phyloP scores from a whole-genome alignment of 208 protist genomes.

The Polymyxa betae region DNA sequence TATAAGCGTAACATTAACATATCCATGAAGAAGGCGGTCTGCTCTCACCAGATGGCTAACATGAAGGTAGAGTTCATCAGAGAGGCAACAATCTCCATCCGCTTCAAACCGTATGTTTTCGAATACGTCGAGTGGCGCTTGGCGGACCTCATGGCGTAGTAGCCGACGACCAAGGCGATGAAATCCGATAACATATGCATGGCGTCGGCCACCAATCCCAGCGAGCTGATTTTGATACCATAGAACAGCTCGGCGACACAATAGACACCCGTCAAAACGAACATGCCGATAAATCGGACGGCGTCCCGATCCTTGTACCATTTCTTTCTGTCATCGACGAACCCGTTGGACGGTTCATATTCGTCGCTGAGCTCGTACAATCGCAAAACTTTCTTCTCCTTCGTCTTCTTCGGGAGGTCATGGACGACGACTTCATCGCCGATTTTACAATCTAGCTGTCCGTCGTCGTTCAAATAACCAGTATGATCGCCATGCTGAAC shows the following conservation, averaged over 20 bases:
- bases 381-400: background rate
- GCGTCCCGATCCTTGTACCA: conserved; percentile 14
- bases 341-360: background rate
- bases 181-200: conserved; percentile 60
- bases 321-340: background rate
- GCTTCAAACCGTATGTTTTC: conserved; percentile 38
- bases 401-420: background rate
- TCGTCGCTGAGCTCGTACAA: background rate
- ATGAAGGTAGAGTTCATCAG: conserved; percentile 59
- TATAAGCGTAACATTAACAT: background rate
- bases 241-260: conserved; percentile 59
- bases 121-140: background rate
- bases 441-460: background rate
- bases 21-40: background rate
- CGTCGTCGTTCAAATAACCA: background rate
- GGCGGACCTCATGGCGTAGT: conserved; percentile 28
- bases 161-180: conserved; percentile 48
- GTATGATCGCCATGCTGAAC: background rate
- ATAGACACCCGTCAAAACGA: conserved; percentile 53
- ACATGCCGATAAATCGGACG: conserved; percentile 54
- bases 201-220: conserved; percentile 58
- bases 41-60: conserved; percentile 12
- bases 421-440: background rate
- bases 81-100: conserved; percentile 54
- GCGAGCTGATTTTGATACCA: conserved; percentile 39